These are phyloP conservation scores for Capronia americana DNA, from an alignment of 2,329 filamentous ascomycete species.

Conservation along the genomic window DNA sequence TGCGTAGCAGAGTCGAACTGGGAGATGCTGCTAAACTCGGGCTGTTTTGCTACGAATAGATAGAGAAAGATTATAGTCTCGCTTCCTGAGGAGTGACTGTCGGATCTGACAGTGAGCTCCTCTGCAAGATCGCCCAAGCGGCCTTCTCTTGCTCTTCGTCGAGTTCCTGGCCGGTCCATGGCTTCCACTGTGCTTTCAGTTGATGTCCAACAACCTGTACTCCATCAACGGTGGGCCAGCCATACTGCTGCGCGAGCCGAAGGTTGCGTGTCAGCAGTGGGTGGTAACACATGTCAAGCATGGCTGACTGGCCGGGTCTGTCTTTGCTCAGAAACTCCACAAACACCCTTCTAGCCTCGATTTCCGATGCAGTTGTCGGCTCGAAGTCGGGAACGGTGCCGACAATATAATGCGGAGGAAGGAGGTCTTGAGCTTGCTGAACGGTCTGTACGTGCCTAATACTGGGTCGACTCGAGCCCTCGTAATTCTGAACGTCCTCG, in stretches of 20 bases:
- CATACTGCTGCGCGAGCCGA: constrained; percentile 23
- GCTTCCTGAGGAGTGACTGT: constrained; percentile 10
- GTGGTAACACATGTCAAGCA: constrained; percentile 30
- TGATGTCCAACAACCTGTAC: constrained; percentile 28
- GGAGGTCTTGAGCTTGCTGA: constrained; percentile 59
- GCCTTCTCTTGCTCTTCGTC: constrained; percentile 10
- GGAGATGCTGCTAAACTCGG: neutral
- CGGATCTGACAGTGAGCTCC: constrained; percentile 11
- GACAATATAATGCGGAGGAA: constrained; percentile 16
- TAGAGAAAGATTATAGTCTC: neutral
- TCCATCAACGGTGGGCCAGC: constrained; percentile 17
- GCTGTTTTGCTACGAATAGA: neutral
- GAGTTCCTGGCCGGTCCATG: constrained; percentile 22
- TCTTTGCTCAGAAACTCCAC: constrained; percentile 15
- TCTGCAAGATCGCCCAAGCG: constrained; percentile 14
- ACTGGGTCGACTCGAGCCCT: constrained; percentile 8
- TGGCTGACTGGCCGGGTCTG: constrained; percentile 3
- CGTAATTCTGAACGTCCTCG: constrained; percentile 19
- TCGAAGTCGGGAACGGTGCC: constrained; percentile 25
- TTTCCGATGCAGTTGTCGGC: constrained; percentile 12
- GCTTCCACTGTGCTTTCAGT: constrained; percentile 16
- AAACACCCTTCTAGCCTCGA: constrained; percentile 16
- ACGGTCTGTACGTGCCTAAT: constrained; percentile 67
- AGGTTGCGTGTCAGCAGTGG: constrained; percentile 16
- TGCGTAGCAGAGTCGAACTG: neutral